Evolutionary conservation across 257 asterid genomes (phyloP).

Genomic region (Lithospermum erythrorhizon): DNA sequence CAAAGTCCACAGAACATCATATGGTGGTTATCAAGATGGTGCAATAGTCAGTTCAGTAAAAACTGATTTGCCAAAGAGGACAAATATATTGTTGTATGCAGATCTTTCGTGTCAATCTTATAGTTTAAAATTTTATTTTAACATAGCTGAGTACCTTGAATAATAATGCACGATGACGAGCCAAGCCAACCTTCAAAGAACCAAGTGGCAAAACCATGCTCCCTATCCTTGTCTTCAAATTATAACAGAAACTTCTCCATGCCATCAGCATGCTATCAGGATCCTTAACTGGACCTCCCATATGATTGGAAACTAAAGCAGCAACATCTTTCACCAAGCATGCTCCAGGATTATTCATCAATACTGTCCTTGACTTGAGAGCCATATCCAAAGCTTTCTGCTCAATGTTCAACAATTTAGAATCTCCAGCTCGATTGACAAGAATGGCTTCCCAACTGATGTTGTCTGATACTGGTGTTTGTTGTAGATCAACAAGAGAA

Average conservation of each 20-base stretch:
- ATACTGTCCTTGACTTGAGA: constrained; percentile 35
- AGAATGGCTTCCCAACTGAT: constrained; percentile 87
- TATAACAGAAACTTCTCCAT: constrained; percentile 60
- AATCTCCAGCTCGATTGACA: constrained; percentile 66
- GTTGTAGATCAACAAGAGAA: constrained; percentile 84
- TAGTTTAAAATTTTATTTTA: not conserved
- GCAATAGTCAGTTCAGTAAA: not conserved
- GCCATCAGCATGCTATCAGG: constrained; percentile 69
- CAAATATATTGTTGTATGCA: too few relatives aligned
- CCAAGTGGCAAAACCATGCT: constrained; percentile 97
- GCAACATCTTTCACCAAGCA: constrained; percentile 65
- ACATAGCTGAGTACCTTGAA: constrained; percentile 59
- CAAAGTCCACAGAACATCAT: not conserved
- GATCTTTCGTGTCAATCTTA: not conserved
- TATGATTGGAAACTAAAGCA: constrained; percentile 61
- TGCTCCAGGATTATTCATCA: constrained; percentile 25
- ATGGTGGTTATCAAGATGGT: not conserved
- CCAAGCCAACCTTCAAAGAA: constrained; percentile 73
- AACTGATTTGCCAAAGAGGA: not conserved
- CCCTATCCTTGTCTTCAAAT: constrained; percentile 56
- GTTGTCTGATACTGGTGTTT: constrained; percentile 51
- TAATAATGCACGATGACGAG: constrained; percentile 94
- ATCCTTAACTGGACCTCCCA: constrained; percentile 95
- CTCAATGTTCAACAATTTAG: constrained; percentile 73
- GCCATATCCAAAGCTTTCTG: constrained; percentile 60